Evolutionary conservation across 306 rosid species (phyloP).

Genomic region (Castanea mollissima): DNA sequence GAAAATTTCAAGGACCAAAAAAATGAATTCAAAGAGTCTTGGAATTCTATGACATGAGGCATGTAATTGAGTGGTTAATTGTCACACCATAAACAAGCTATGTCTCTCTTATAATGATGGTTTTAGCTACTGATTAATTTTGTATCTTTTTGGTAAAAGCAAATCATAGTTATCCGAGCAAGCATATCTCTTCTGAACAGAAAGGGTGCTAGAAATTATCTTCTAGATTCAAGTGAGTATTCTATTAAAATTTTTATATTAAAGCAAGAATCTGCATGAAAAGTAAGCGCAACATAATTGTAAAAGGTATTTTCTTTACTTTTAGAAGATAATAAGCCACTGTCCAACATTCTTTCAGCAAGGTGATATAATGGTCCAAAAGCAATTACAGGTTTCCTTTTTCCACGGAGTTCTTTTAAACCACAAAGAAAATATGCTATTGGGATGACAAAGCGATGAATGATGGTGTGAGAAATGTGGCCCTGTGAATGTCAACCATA

Average conservation of each 20-base stretch:
- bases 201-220: background rate
- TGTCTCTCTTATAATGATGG: slow-evolving; percentile 30
- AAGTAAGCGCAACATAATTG: background rate
- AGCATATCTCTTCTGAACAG: slow-evolving; percentile 8
- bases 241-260: background rate
- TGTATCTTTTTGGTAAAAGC: slow-evolving; percentile 9
- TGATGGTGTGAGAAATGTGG: slow-evolving; percentile 24
- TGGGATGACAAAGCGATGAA: slow-evolving; percentile 24
- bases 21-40: background rate
- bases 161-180: background rate
- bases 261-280: background rate
- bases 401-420: slow-evolving; percentile 7
- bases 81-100: slow-evolving; percentile 18
- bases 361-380: slow-evolving; percentile 9
- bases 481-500: slow-evolving; percentile 36
- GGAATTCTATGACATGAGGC: background rate
- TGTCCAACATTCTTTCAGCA: background rate
- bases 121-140: slow-evolving; percentile 6
- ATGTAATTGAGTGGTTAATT: background rate
- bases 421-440: slow-evolving; percentile 33
- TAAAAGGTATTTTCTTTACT: background rate
- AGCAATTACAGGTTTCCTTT: slow-evolving; percentile 17
- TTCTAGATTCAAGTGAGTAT: background rate
- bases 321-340: background rate
- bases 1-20: background rate